Base-by-base conservation (phyloP, 257 asterid genomes). In the Penstemon eatonii region DNA sequence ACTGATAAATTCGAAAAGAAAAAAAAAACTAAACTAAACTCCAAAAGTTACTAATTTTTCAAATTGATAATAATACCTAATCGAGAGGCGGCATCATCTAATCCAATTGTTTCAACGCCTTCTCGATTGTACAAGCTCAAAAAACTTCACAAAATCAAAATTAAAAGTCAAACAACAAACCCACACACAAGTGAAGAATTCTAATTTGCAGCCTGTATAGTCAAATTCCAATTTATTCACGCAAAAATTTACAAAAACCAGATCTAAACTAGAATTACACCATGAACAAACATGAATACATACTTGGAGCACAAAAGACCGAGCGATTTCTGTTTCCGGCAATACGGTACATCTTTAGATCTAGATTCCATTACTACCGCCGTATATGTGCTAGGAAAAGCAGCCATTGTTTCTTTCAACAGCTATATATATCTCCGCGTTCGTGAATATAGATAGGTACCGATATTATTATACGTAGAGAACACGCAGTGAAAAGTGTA, bases 271-370 rank as follows among this genome's bases (percentile, higher is more conserved):
- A 49, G 6, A 9, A 46, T 7, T 53, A 69, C 64, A 60, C 0
- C 15, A 11, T 25, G 19, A 8, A 38, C 25, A n/a, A 36, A 59
- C 7, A 8, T 7, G 11, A 2, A 18, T 8, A 59, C 78, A 12
- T 78, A 93, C 97, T 93, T 93, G 70, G 99, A 85, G 82, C 99
- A 94, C 7, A 93, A 61, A 11, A 93, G 95, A 15, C 98, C 98
- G 8, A 93, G 88, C 1, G 98, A 93, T 73, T 94, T 94, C 84
- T 94, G 97, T 63, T 94, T 91, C 0, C 99, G 90, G 82, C 96
- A 90, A 36, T 94, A 94, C n/a, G 90, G 82, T 1, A 67, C 60
- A 5, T 81, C 89, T 56, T 70, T 79, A 70, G 92, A 82, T 84
- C 90, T 89, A 76, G 90, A 76, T 18, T 86, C 94, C 54, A 67